phyloP scores from a whole-genome alignment of 2,329 filamentous ascomycete genomes.

The Arthrobotrys sphaeroides region DNA sequence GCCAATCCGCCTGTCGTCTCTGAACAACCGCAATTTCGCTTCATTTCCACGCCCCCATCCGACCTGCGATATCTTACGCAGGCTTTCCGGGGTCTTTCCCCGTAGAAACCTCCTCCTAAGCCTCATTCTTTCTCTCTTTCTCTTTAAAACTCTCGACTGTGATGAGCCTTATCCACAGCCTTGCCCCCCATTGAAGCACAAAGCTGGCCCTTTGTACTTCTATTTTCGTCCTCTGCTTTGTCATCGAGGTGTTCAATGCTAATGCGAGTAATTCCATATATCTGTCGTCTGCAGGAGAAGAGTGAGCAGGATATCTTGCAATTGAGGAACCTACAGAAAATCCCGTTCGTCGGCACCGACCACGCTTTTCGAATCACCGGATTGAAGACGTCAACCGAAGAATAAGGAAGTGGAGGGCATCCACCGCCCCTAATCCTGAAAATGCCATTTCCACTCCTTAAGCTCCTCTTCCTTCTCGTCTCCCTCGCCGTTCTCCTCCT shows the following conservation, averaged over 20 bases:
- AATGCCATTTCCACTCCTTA: slow-evolving; percentile 53
- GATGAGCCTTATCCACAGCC: slow-evolving; percentile 38
- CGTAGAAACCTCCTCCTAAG: slow-evolving; percentile 11
- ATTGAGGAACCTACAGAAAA: neutral
- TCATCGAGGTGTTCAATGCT: slow-evolving; percentile 24
- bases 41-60: slow-evolving; percentile 13
- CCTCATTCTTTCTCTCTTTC: slow-evolving; percentile 43
- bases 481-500: slow-evolving; percentile 49
- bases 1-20: slow-evolving; percentile 24
- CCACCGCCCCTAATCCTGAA: slow-evolving; percentile 16
- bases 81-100: slow-evolving; percentile 3
- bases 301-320: slow-evolving; percentile 16
- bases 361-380: slow-evolving; percentile 1
- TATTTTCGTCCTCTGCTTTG: slow-evolving; percentile 1
- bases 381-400: slow-evolving; percentile 2
- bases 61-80: slow-evolving; percentile 34
- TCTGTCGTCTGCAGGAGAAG: slow-evolving; percentile 26
- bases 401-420: slow-evolving; percentile 34
- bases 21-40: slow-evolving; percentile 48
- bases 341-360: neutral
- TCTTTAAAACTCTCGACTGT: slow-evolving; percentile 12
- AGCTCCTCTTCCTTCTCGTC: slow-evolving; percentile 50
- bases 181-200: slow-evolving; percentile 11
- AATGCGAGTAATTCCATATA: slow-evolving; percentile 18
- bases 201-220: slow-evolving; percentile 33